These are phyloP conservation scores for Hordeum marinum DNA, from an alignment of 176 grass and related monocot species.

Conservation along the genomic window DNA sequence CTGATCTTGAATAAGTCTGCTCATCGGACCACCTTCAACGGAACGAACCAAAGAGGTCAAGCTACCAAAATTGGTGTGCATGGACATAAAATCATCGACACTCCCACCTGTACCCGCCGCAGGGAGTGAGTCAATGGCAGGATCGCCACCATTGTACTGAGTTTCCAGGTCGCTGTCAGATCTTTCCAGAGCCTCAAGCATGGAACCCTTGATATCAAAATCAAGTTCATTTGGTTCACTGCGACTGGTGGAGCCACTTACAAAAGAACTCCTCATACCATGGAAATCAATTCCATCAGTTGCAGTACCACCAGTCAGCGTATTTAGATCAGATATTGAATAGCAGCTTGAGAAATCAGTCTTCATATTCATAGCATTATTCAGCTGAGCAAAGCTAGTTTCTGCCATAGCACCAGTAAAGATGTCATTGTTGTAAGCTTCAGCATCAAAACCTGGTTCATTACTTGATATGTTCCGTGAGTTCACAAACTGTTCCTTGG, in stretches of 20 bases:
- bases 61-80: slow-evolving; percentile 65
- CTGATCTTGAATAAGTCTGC: slow-evolving; percentile 79
- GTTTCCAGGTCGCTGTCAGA: slow-evolving; percentile 60
- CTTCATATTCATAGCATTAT: slow-evolving; percentile 57
- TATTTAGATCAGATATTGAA: slow-evolving; percentile 48
- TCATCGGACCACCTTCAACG: slow-evolving; percentile 70
- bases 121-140: slow-evolving; percentile 48
- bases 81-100: slow-evolving; percentile 65
- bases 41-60: slow-evolving; percentile 74
- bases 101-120: slow-evolving; percentile 41
- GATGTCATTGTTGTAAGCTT: slow-evolving; percentile 51
- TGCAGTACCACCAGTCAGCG: slow-evolving; percentile 41
- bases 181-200: slow-evolving; percentile 74
- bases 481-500: slow-evolving; percentile 32
- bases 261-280: slow-evolving; percentile 47
- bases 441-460: slow-evolving; percentile 41
- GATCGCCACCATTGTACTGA: slow-evolving; percentile 44
- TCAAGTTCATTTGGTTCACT: slow-evolving; percentile 60
- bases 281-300: slow-evolving; percentile 51
- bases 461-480: slow-evolving; percentile 32
- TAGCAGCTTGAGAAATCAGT: slow-evolving; percentile 52
- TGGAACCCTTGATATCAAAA: slow-evolving; percentile 74
- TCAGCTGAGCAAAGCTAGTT: slow-evolving; percentile 52
- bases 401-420: slow-evolving; percentile 49
- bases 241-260: slow-evolving; percentile 41